Percentiles rank a stretch among this genome's conserved stretches.
Conservation (phyloP, 768 basidiomycete species). For the Suillus lakei region DNA sequence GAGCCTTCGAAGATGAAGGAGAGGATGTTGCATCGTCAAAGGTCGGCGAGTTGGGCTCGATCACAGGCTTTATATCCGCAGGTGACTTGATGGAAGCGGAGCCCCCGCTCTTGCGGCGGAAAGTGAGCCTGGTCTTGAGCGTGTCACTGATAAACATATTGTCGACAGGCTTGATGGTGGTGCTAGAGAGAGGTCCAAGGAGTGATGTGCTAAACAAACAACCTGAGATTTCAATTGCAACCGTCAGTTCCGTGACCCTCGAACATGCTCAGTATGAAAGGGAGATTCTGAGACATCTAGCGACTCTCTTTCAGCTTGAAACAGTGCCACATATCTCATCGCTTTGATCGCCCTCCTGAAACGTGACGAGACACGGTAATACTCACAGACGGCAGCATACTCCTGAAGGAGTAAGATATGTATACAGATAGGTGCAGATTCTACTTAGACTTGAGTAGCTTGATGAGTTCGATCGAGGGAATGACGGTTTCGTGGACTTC, state of each 20-base stretch:
- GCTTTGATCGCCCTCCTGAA: background rate
- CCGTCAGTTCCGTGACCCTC: background rate
- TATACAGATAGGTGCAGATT: constrained; percentile 6
- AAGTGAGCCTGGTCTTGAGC: background rate
- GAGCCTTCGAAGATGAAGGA: background rate
- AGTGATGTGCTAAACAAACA: background rate
- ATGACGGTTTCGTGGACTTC: background rate
- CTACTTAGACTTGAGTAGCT: background rate
- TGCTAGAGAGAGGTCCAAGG: constrained; percentile 2
- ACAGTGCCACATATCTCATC: background rate
- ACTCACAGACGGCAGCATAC: constrained; percentile 6
- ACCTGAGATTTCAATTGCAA: background rate
- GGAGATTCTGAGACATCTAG: background rate
- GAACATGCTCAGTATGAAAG: background rate
- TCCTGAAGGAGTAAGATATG: background rate
- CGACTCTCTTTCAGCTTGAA: background rate
- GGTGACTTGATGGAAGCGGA: background rate
- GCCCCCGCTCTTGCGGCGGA: background rate
- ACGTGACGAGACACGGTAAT: background rate
- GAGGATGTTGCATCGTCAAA: background rate
- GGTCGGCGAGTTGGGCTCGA: background rate
- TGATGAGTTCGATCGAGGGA: background rate
- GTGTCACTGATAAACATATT: background rate
- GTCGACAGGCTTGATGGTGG: background rate
- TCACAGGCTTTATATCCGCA: background rate